Percentiles rank a stretch among this genome's conserved stretches.
Conservation (phyloP, 2,329 filamentous ascomycete species). For the Whalleya microplaca region DNA sequence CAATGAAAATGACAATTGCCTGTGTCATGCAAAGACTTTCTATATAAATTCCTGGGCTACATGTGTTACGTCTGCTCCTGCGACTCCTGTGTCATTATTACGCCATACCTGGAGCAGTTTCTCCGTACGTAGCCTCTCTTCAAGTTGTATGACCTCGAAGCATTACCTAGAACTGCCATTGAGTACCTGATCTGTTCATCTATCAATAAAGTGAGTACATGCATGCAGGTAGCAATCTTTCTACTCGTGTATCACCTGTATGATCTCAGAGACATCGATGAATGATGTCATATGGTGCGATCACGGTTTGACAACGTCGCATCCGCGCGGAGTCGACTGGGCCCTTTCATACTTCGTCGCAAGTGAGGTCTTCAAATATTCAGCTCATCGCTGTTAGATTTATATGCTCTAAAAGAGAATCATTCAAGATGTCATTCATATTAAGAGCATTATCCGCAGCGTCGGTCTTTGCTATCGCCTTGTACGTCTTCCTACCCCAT, state of each 20-base stretch:
- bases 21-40: background rate
- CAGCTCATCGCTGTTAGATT: background rate
- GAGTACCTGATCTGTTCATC: too few species aligned
- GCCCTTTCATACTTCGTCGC: background rate
- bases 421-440: constrained; percentile 4
- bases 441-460: background rate
- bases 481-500: constrained; percentile 3
- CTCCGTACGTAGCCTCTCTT: background rate
- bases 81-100: constrained; percentile 16
- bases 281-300: constrained; percentile 25
- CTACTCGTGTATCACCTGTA: background rate
- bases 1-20: background rate
- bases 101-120: constrained; percentile 7
- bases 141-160: background rate
- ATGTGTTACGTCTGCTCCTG: background rate
- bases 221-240: too few species aligned
- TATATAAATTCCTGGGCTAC: background rate
- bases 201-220: too few species aligned
- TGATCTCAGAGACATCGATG: background rate
- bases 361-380: background rate
- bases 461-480: background rate
- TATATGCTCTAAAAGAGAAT: background rate
- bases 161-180: too few species aligned
- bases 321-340: background rate
- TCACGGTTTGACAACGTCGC: constrained; percentile 7